phyloP scores from a whole-genome alignment of 2,329 filamentous ascomycete species.

The Aspergillus proliferans region DNA sequence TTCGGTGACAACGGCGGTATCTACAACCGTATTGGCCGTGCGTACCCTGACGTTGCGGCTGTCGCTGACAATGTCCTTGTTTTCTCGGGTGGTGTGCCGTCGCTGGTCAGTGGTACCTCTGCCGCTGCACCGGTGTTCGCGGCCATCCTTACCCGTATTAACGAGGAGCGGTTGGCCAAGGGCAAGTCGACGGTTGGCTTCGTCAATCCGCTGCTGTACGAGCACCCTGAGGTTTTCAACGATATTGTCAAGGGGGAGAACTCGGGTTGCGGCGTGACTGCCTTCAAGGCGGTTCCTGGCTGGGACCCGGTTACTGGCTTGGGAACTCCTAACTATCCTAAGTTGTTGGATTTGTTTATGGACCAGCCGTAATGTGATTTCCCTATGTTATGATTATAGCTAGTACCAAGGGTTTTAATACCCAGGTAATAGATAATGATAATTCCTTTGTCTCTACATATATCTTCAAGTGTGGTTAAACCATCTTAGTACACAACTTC shows the following conservation, averaged over 20 bases:
- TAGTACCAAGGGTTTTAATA: background rate
- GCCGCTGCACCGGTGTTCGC: slow-evolving; percentile 52
- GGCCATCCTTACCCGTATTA: slow-evolving; percentile 50
- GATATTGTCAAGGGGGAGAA: slow-evolving; percentile 28
- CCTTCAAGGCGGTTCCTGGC: slow-evolving; percentile 20
- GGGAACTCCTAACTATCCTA: slow-evolving; percentile 28
- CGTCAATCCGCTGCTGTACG: slow-evolving; percentile 42
- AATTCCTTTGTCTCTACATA: background rate
- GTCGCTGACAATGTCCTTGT: slow-evolving; percentile 32
- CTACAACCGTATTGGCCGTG: slow-evolving; percentile 31
- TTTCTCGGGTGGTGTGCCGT: slow-evolving; percentile 18
- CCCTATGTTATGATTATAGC: background rate
- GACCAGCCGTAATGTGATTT: background rate
- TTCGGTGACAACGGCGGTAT: slow-evolving; percentile 23
- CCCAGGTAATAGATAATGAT: background rate
- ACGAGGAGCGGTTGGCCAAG: slow-evolving; percentile 46
- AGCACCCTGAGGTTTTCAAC: slow-evolving; percentile 25
- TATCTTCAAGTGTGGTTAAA: background rate
- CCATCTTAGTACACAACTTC: slow-evolving; percentile 38
- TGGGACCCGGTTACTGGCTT: slow-evolving; percentile 33
- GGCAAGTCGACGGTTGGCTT: slow-evolving; percentile 50
- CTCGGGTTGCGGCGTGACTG: slow-evolving; percentile 23
- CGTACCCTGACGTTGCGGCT: slow-evolving; percentile 32
- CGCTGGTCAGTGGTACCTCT: slow-evolving; percentile 24
- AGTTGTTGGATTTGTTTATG: slow-evolving; percentile 28